These are phyloP conservation scores for Sesbania bispinosa DNA, from an alignment of 306 rosid genomes.

Conservation along the genomic window DNA sequence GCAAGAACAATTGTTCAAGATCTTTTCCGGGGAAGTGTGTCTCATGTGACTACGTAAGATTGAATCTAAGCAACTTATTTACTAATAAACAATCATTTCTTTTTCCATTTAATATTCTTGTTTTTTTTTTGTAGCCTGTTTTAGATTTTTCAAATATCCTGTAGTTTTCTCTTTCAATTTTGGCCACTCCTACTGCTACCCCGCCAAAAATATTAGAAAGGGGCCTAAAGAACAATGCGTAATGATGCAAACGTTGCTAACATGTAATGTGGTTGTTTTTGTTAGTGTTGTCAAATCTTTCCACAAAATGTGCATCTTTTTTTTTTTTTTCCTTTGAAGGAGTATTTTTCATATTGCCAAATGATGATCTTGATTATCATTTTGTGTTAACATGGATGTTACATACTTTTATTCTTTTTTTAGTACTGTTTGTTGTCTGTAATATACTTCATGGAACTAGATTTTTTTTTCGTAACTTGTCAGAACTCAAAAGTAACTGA, in stretches of 20 bases:
- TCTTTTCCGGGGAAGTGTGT: conserved; percentile 95
- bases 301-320: not conserved
- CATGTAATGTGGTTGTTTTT: not conserved
- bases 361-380: not conserved
- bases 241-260: not conserved
- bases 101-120: not conserved
- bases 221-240: not conserved
- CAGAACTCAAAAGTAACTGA: not conserved
- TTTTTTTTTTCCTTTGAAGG: not conserved
- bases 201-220: not conserved
- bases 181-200: not conserved
- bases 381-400: not conserved
- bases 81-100: not conserved
- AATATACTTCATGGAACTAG: conserved; percentile 4
- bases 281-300: not conserved
- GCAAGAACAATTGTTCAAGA: conserved; percentile 88
- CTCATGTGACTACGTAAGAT: conserved; percentile 91
- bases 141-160: not conserved
- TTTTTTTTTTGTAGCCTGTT: not conserved
- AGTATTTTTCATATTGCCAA: not conserved
- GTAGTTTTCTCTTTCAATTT: not conserved
- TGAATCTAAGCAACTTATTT: conserved; percentile 9
- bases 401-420: not conserved
- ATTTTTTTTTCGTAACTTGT: not conserved
- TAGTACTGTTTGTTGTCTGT: conserved; percentile 3